phyloP scores from a whole-genome alignment of 148 eudicot species.

The Amaranthus cruentus region DNA sequence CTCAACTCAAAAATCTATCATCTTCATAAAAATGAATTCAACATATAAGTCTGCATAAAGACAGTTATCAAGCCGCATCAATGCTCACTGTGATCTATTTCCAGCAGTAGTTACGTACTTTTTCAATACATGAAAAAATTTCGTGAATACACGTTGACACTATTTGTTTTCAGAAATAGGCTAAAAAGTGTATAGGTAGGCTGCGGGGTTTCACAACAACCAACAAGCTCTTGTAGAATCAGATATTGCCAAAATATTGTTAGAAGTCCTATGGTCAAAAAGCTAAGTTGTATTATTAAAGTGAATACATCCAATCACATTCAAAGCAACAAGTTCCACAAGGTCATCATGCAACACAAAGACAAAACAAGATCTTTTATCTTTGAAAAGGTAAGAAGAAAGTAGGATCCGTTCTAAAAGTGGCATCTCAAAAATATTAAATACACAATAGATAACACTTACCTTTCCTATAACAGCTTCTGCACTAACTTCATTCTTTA shows the following conservation, averaged over 20 bases:
- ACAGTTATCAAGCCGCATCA: neutral
- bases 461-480: constrained; percentile 97
- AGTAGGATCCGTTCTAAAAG: too few relatives aligned
- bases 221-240: neutral
- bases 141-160: neutral
- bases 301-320: neutral
- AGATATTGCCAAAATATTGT: neutral
- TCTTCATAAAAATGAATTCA: neutral
- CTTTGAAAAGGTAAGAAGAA: too few relatives aligned
- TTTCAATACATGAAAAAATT: neutral
- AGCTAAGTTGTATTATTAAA: neutral
- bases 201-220: neutral
- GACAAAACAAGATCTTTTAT: too few relatives aligned
- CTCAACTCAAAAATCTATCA: neutral
- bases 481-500: constrained; percentile 41
- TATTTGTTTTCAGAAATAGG: neutral
- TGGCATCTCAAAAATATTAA: neutral
- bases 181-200: neutral
- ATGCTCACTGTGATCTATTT: neutral
- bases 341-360: too few relatives aligned
- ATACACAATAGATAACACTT: neutral
- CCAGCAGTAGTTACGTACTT: neutral
- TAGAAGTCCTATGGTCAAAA: neutral
- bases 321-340: neutral
- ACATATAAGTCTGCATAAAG: neutral